Evolutionary conservation across 1,139 yeast species (phyloP).

Genomic region (Kodamaea arcana): DNA sequence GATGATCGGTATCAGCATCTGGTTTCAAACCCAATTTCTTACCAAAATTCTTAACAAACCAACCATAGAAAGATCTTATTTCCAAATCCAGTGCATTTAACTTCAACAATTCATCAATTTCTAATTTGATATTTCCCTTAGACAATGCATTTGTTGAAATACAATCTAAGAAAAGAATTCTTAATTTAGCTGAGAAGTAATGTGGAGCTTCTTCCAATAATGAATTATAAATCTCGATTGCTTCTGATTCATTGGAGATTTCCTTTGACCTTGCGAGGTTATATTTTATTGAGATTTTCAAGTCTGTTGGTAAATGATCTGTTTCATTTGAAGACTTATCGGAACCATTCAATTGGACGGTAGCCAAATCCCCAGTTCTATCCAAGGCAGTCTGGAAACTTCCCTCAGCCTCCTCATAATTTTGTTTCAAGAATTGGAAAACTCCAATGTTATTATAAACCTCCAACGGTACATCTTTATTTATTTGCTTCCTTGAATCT

Average conservation of each 20-base stretch:
- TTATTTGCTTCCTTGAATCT: slow-evolving; percentile 44
- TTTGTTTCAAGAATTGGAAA: slow-evolving; percentile 65
- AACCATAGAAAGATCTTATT: slow-evolving; percentile 86
- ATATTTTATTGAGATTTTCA: slow-evolving; percentile 49
- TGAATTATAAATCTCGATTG: slow-evolving; percentile 50
- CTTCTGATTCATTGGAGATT: slow-evolving; percentile 38
- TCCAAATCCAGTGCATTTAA: slow-evolving; percentile 64
- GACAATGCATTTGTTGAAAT: slow-evolving; percentile 26
- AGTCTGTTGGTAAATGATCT: slow-evolving; percentile 23
- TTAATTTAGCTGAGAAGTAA: slow-evolving; percentile 72
- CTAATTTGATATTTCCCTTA: slow-evolving; percentile 45
- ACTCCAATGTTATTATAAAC: slow-evolving; percentile 84
- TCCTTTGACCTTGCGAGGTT: slow-evolving; percentile 66
- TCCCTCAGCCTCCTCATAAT: slow-evolving; percentile 38
- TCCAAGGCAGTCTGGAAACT: slow-evolving; percentile 50
- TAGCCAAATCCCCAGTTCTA: slow-evolving; percentile 16
- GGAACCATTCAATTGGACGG: too few species aligned
- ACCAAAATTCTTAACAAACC: slow-evolving; percentile 68
- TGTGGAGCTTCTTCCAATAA: slow-evolving; percentile 60
- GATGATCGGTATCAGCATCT: slow-evolving; percentile 71
- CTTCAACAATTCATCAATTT: slow-evolving; percentile 52
- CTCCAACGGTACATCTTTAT: slow-evolving; percentile 56
- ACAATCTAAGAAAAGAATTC: slow-evolving; percentile 56
- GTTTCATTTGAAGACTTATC: slow-evolving; percentile 31
- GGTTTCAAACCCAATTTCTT: slow-evolving; percentile 54